A percentile compares a stretch with the other conserved stretches of the same genome.
Conservation (phyloP, 2,329 filamentous ascomycete genomes). For the Aspergillus fischeri region DNA sequence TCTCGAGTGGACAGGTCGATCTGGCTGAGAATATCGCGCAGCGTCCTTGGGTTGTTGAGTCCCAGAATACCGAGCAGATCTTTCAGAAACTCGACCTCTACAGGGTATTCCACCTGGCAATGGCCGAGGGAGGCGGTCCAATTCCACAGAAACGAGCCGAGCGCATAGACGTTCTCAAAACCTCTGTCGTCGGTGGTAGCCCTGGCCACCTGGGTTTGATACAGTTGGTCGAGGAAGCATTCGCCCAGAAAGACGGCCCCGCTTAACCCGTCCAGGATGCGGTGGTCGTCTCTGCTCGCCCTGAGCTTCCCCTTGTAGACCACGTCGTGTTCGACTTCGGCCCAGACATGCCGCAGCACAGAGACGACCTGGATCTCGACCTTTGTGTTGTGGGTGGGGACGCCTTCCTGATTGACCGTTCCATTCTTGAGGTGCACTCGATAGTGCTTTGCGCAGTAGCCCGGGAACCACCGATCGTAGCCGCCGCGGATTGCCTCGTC, state of each 20-base stretch:
- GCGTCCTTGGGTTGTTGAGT: neutral
- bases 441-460: slow-evolving; percentile 5
- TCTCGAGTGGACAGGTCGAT: neutral
- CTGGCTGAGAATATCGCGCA: neutral
- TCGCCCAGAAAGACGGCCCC: neutral
- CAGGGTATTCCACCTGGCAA: neutral
- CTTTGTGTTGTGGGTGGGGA: neutral
- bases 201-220: neutral
- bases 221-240: neutral
- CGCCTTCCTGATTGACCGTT: neutral
- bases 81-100: neutral
- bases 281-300: neutral
- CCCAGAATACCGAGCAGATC: neutral
- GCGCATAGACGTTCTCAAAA: neutral
- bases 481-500: neutral
- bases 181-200: neutral
- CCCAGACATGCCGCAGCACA: slow-evolving; percentile 23
- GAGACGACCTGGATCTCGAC: slow-evolving; percentile 30
- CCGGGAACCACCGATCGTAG: neutral
- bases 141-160: neutral
- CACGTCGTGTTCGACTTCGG: slow-evolving; percentile 26
- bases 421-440: neutral
- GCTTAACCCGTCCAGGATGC: neutral
- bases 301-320: slow-evolving; percentile 20
- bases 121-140: neutral